Conservation (phyloP, 805 yeast species). For the Metschnikowia continentalis region DNA sequence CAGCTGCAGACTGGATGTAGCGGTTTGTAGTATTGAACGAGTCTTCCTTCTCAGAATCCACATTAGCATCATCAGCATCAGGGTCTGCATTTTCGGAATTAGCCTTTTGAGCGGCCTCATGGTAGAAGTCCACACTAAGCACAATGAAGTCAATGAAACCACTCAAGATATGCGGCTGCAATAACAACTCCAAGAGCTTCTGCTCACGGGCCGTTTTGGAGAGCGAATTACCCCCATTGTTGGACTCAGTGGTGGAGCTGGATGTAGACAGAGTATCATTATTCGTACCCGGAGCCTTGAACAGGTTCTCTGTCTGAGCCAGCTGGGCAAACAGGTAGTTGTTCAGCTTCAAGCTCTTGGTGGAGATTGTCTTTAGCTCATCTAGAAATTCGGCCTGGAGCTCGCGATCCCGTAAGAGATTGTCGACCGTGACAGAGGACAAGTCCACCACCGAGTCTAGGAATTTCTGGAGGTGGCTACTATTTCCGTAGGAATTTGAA, state of each 20-base stretch:
- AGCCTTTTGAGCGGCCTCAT: constrained; percentile 24
- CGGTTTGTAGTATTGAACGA: constrained; percentile 20
- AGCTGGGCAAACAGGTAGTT: constrained; percentile 27
- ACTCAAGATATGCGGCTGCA: constrained; percentile 70
- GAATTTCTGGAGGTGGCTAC: constrained; percentile 38
- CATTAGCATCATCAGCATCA: background rate
- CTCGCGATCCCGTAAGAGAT: constrained; percentile 28
- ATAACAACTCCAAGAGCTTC: constrained; percentile 70
- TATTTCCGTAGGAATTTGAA: constrained; percentile 32
- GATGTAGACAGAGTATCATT: constrained; percentile 32
- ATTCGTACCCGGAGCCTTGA: constrained; percentile 9
- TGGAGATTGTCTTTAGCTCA: constrained; percentile 25
- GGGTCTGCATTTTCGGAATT: constrained; percentile 11
- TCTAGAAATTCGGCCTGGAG: constrained; percentile 36
- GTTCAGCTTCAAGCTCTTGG: constrained; percentile 30
- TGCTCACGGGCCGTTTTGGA: constrained; percentile 36
- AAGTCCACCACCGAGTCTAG: constrained; percentile 36
- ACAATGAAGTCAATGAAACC: constrained; percentile 67
- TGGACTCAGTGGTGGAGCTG: constrained; percentile 30
- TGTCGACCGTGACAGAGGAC: constrained; percentile 28
- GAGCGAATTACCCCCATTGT: constrained; percentile 15
- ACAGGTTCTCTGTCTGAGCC: constrained; percentile 12
- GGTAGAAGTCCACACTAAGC: constrained; percentile 43
- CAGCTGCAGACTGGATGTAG: constrained; percentile 37
- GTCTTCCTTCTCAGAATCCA: background rate